Evolutionary conservation across 2,329 filamentous ascomycete genomes (phyloP).

Genomic region (Neonectria faginata): DNA sequence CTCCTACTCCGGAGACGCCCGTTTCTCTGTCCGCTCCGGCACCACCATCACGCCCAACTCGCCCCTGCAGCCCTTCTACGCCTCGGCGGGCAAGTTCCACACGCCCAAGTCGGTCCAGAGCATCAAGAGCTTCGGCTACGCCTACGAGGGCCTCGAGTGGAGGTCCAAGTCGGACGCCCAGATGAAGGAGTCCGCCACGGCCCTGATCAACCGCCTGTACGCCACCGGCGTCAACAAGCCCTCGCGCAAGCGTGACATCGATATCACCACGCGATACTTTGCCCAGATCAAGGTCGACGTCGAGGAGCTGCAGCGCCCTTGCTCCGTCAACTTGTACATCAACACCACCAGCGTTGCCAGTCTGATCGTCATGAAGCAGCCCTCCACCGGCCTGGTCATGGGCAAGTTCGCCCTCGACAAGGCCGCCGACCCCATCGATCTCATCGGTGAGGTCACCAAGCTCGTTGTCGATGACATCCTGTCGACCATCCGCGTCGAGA

Average conservation of each 20-base stretch:
- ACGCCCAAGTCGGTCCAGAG: conserved; percentile 53
- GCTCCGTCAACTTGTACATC: conserved; percentile 50
- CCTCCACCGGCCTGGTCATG: conserved; percentile 46
- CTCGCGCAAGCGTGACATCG: conserved; percentile 24
- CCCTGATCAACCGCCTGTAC: conserved; percentile 52
- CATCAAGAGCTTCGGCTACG: conserved; percentile 53
- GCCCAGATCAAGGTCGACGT: conserved; percentile 50
- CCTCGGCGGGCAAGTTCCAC: conserved; percentile 54
- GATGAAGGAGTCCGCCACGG: conserved; percentile 40
- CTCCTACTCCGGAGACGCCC: conserved; percentile 50
- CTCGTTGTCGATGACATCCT: conserved; percentile 43
- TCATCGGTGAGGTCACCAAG: conserved; percentile 51
- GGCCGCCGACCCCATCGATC: conserved; percentile 71
- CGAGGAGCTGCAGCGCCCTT: conserved; percentile 51
- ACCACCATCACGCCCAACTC: conserved; percentile 57
- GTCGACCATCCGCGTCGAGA: conserved; percentile 47
- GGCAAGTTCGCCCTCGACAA: conserved; percentile 60
- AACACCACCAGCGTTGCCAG: conserved; percentile 49
- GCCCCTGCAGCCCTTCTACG: conserved; percentile 64
- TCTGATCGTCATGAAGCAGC: conserved; percentile 53
- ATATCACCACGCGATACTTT: conserved; percentile 49
- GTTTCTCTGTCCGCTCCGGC: conserved; percentile 56
- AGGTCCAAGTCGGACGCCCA: conserved; percentile 47
- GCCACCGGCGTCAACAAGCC: conserved; percentile 22
- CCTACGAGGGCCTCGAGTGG: conserved; percentile 54